A percentile compares a stretch with the other conserved stretches of the same genome.
phyloP scores from a whole-genome alignment of 2,329 filamentous ascomycete species.

The Cladosporium colombiae region DNA sequence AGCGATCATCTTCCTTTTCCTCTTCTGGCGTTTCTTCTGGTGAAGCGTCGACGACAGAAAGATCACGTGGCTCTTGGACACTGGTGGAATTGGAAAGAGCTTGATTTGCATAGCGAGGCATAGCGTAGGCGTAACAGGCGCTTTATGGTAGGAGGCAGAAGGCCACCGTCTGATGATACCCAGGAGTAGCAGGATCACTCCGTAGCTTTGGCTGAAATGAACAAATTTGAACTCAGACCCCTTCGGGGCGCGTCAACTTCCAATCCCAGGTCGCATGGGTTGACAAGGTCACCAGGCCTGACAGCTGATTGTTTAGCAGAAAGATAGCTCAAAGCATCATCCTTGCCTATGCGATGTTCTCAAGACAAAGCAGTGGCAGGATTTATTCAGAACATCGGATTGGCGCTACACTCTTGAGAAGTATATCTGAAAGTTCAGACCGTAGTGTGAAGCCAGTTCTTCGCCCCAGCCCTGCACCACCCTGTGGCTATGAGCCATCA shows the following conservation, averaged over 20 bases:
- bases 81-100: conserved; percentile 12
- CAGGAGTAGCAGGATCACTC: conserved; percentile 26
- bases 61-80: not conserved
- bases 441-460: not conserved
- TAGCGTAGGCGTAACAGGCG: conserved; percentile 24
- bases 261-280: not conserved
- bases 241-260: conserved; percentile 9
- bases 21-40: conserved; percentile 96
- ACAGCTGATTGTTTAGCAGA: conserved; percentile 5
- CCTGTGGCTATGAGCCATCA: not conserved
- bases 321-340: conserved; percentile 31
- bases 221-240: conserved; percentile 10
- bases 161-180: conserved; percentile 28
- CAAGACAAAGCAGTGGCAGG: not conserved
- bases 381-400: not conserved
- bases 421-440: not conserved
- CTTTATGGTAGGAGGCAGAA: conserved; percentile 23
- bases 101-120: conserved; percentile 31
- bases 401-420: not conserved
- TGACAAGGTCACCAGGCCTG: not conserved
- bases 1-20: conserved; percentile 79
- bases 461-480: not conserved
- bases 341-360: not conserved
- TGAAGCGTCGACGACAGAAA: conserved; percentile 44
- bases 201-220: conserved; percentile 15